These are phyloP conservation scores for Closterium sp. DNA, from an alignment of 139 green algal genomes.

Conservation along the genomic window DNA sequence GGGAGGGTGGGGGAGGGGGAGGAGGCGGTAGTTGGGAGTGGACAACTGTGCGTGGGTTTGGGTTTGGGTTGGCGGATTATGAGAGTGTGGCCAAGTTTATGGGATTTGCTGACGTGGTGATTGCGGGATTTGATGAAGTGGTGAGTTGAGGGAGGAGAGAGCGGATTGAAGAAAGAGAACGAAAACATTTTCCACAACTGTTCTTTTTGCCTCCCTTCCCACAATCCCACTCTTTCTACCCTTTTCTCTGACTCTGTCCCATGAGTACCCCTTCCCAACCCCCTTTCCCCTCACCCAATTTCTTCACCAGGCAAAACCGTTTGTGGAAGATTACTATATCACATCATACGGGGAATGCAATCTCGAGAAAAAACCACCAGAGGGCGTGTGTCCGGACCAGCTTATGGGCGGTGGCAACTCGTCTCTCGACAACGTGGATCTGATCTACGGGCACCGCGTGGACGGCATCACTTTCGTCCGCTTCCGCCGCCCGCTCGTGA, in stretches of 20 bases:
- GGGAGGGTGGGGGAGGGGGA: too few species aligned
- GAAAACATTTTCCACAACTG: too few species aligned
- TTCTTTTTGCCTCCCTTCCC: not conserved
- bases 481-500: constrained; percentile 19
- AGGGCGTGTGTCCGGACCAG: constrained; percentile 33
- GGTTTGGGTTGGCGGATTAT: constrained; percentile 10
- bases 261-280: too few species aligned
- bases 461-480: constrained; percentile 40
- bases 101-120: constrained; percentile 8
- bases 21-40: not conserved
- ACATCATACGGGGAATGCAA: constrained; percentile 27
- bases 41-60: not conserved
- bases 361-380: not conserved
- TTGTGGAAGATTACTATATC: constrained; percentile 47
- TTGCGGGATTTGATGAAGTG: constrained; percentile 3
- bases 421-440: constrained; percentile 36
- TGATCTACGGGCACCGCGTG: constrained; percentile 35
- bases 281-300: too few species aligned
- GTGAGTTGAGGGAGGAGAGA: not conserved
- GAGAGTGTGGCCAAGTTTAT: constrained; percentile 1
- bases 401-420: constrained; percentile 1
- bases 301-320: constrained; percentile 12
- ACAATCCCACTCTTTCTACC: not conserved
- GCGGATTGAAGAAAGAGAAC: too few species aligned
- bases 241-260: too few species aligned